These are phyloP conservation scores for Mucor sp. DNA, from an alignment of 371 early-diverging fungal genomes.

Conservation along the genomic window DNA sequence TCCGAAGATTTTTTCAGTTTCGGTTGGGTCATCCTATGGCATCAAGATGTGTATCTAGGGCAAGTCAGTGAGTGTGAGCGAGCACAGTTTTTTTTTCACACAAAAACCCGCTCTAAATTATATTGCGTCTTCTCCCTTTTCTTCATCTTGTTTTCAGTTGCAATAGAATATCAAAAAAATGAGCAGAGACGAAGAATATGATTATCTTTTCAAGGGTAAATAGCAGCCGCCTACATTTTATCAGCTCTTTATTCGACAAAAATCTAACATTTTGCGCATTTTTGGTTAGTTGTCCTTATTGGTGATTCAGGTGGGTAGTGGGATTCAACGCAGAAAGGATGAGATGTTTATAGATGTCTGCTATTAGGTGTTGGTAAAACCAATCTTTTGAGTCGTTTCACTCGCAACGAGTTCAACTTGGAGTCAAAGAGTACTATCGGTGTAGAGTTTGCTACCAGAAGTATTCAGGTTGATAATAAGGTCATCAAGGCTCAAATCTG, in stretches of 20 bases:
- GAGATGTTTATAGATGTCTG: background rate
- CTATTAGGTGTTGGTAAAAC: conserved; percentile 94
- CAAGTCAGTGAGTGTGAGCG: background rate
- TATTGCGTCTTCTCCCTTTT: background rate
- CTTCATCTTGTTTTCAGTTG: conserved; percentile 2
- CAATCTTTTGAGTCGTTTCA: conserved; percentile 96
- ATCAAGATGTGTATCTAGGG: background rate
- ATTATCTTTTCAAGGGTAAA: conserved; percentile 37
- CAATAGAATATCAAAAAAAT: conserved; percentile 12
- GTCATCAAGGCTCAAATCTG: conserved; percentile 99
- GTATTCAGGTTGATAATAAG: conserved; percentile 93
- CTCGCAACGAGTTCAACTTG: conserved; percentile 95
- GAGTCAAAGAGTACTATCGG: conserved; percentile 99
- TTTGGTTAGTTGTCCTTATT: conserved; percentile 92
- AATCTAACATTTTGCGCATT: background rate
- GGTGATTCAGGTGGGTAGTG: conserved; percentile 86
- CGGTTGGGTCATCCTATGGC: background rate
- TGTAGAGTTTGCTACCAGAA: conserved; percentile 98
- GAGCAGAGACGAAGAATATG: conserved; percentile 37
- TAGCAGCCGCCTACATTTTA: background rate
- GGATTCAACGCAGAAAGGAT: background rate
- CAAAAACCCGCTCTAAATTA: conserved; percentile 5
- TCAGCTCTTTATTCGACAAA: background rate
- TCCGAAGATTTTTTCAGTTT: background rate
- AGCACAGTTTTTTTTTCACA: background rate